Percentiles rank a stretch among this genome's conserved stretches.
Conservation (phyloP, 805 yeast genomes). For the Lipomyces yamanashiensis region DNA sequence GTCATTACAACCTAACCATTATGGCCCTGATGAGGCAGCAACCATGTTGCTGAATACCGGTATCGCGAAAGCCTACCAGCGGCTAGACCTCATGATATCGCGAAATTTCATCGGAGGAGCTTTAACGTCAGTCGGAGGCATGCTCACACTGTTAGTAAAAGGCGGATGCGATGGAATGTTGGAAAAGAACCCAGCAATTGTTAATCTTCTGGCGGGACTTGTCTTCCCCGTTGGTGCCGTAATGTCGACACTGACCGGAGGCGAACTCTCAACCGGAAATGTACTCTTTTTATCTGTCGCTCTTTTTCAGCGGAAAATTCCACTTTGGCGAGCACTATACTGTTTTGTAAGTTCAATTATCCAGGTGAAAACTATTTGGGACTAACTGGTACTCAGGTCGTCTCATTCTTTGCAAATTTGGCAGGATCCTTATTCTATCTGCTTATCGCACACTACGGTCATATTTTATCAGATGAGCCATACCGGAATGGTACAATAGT, state of each 20-base stretch:
- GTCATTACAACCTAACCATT: slow-evolving; percentile 24
- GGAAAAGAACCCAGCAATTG: slow-evolving; percentile 33
- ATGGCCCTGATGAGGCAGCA: slow-evolving; percentile 34
- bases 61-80: slow-evolving; percentile 31
- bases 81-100: slow-evolving; percentile 28
- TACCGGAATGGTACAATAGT: slow-evolving; percentile 27
- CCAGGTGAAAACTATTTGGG: not conserved
- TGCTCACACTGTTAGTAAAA: slow-evolving; percentile 33
- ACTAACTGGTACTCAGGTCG: slow-evolving; percentile 11
- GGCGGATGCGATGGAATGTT: slow-evolving; percentile 34
- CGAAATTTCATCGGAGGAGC: slow-evolving; percentile 37
- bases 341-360: slow-evolving; percentile 18
- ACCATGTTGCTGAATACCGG: slow-evolving; percentile 28
- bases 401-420: slow-evolving; percentile 32
- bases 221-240: slow-evolving; percentile 37
- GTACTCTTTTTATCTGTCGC: slow-evolving; percentile 31
- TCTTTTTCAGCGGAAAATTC: slow-evolving; percentile 29
- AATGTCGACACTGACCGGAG: slow-evolving; percentile 36
- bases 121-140: slow-evolving; percentile 35
- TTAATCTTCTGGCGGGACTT: slow-evolving; percentile 31
- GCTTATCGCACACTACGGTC: slow-evolving; percentile 33
- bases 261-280: slow-evolving; percentile 36
- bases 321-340: slow-evolving; percentile 30
- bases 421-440: slow-evolving; percentile 36
- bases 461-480: slow-evolving; percentile 29